Evolutionary conservation across 208 protist species (phyloP).

Genomic region (Acanthamoeba castellanii): DNA sequence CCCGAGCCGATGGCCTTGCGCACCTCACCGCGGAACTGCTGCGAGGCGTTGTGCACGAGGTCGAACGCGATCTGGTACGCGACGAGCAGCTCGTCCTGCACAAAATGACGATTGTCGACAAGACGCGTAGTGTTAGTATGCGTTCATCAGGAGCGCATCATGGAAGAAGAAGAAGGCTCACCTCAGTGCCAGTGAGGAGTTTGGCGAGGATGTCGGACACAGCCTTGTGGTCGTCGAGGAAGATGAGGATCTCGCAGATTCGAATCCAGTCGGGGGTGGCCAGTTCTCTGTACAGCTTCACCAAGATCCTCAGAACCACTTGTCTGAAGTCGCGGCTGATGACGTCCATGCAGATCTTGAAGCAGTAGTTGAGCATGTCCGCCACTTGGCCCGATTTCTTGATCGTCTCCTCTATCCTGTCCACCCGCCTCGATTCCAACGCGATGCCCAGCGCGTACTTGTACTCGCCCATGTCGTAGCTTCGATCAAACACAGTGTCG

Average conservation of each 20-base stretch:
- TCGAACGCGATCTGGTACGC: slow-evolving; percentile 93
- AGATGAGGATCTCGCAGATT: slow-evolving; percentile 94
- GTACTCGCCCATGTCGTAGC: slow-evolving; percentile 87
- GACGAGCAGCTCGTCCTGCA: slow-evolving; percentile 84
- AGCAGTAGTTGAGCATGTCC: slow-evolving; percentile 94
- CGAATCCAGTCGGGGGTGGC: slow-evolving; percentile 70
- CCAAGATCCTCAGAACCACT: slow-evolving; percentile 92
- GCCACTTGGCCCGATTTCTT: slow-evolving; percentile 76
- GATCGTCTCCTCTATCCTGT: slow-evolving; percentile 89
- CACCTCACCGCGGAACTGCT: slow-evolving; percentile 88
- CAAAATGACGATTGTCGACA: not conserved
- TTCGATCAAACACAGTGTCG: slow-evolving; percentile 89
- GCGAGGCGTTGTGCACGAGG: slow-evolving; percentile 88
- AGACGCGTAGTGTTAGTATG: not conserved
- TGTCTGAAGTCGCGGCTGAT: slow-evolving; percentile 89
- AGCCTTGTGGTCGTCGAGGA: slow-evolving; percentile 93
- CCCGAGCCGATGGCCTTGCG: slow-evolving; percentile 20
- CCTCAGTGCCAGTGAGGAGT: slow-evolving; percentile 87
- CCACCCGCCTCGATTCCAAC: slow-evolving; percentile 90
- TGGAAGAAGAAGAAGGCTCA: slow-evolving; percentile 87
- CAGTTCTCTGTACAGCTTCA: slow-evolving; percentile 91
- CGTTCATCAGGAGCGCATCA: not conserved
- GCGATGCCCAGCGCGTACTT: slow-evolving; percentile 91
- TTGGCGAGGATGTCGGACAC: slow-evolving; percentile 92
- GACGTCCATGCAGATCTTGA: slow-evolving; percentile 93